Percentiles rank a stretch among this genome's conserved stretches.
These are phyloP conservation scores for Gymnopilus dilepis DNA, from an alignment of 768 basidiomycete genomes.

Conservation along the genomic window DNA sequence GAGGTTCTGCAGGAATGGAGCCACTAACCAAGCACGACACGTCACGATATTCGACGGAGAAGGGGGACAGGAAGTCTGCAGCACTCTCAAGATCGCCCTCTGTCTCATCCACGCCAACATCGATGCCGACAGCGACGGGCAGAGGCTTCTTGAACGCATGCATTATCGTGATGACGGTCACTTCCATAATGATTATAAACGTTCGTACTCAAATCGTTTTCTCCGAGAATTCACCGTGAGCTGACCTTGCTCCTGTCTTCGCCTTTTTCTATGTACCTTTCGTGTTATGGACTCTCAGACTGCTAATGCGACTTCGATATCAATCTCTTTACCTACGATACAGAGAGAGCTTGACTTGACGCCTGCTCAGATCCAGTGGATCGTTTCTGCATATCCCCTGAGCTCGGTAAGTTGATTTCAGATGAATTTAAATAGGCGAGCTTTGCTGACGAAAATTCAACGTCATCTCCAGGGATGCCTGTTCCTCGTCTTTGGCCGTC, in stretches of 20 bases:
- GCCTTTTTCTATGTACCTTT: background rate
- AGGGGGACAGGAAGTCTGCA: background rate
- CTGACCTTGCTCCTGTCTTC: background rate
- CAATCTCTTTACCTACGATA: conserved; percentile 60
- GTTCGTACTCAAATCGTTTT: conserved; percentile 9
- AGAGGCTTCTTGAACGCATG: conserved; percentile 18
- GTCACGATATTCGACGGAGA: background rate
- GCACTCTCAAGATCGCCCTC: background rate
- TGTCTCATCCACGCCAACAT: background rate
- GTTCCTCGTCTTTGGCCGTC: conserved; percentile 74
- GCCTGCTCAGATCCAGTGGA: conserved; percentile 66
- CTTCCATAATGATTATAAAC: conserved; percentile 26
- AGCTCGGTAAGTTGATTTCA: conserved; percentile 51
- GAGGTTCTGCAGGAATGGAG: background rate
- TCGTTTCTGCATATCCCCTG: conserved; percentile 67
- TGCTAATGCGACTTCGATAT: conserved; percentile 50
- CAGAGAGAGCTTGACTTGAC: conserved; percentile 51
- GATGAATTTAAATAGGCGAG: background rate
- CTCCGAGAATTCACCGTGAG: conserved; percentile 1
- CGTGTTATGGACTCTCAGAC: conserved; percentile 29
- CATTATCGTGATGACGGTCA: conserved; percentile 24
- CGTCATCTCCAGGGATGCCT: conserved; percentile 65
- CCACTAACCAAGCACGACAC: background rate
- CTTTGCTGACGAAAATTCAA: background rate
- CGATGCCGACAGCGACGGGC: background rate